These are phyloP conservation scores for Globisporangium orthogonon DNA, from an alignment of 352 stramenopile genomes.

Conservation along the genomic window DNA sequence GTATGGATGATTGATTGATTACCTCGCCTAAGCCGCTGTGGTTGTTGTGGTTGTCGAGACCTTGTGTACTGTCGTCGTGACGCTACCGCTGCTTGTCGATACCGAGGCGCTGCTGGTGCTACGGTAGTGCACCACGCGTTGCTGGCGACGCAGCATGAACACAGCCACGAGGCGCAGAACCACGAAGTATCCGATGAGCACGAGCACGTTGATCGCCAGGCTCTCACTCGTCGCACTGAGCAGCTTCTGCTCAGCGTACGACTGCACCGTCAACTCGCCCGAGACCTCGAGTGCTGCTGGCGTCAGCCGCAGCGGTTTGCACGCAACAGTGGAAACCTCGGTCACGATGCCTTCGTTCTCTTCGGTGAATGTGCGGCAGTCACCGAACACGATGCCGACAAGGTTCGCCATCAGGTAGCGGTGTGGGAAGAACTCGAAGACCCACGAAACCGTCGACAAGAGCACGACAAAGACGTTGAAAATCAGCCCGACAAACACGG, in stretches of 20 bases:
- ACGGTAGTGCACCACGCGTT: constrained; percentile 3
- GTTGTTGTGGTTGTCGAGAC: constrained; percentile 5
- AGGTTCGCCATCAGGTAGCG: constrained; percentile 12
- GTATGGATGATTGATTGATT: not conserved
- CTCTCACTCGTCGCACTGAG: constrained; percentile 2
- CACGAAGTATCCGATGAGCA: constrained; percentile 9
- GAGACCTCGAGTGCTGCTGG: constrained; percentile 1
- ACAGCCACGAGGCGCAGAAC: constrained; percentile 9
- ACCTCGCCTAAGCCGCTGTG: not conserved
- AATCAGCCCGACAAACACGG: constrained; percentile 4
- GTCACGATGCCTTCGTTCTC: not conserved
- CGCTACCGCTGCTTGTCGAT: constrained; percentile 5
- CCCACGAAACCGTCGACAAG: constrained; percentile 5
- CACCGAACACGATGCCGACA: constrained; percentile 12
- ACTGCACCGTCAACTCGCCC: constrained; percentile 9
- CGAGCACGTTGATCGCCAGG: constrained; percentile 2
- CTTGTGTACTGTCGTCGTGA: constrained; percentile 3
- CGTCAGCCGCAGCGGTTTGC: constrained; percentile 9
- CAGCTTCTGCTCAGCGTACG: constrained; percentile 10
- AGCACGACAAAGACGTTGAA: constrained; percentile 13
- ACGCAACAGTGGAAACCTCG: constrained; percentile 1
- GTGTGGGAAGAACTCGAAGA: constrained; percentile 9
- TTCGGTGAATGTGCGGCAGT: constrained; percentile 1
- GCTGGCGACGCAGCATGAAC: constrained; percentile 11
- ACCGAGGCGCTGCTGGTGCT: not conserved